Evolutionary conservation across 2,329 filamentous ascomycete genomes (phyloP).

Genomic region (Albophoma yamanashiensis): DNA sequence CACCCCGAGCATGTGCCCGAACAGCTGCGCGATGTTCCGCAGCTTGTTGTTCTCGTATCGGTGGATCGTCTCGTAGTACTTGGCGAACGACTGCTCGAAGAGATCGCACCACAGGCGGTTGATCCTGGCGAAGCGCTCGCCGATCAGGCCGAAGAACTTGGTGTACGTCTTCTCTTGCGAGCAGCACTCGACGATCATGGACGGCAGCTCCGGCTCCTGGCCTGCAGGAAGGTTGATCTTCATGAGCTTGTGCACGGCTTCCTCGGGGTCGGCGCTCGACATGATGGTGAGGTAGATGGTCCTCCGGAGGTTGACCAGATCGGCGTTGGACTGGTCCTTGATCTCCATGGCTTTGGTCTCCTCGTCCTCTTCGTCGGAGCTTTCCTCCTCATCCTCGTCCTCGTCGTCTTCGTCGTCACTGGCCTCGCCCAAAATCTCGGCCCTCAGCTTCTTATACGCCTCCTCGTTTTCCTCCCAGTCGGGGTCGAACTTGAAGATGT

Average conservation of each 20-base stretch:
- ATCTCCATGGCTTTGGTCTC: constrained; percentile 84
- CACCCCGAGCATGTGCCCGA: constrained; percentile 78
- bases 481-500: constrained; percentile 89
- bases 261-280: constrained; percentile 91
- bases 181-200: constrained; percentile 96
- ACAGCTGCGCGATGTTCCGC: constrained; percentile 90
- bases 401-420: constrained; percentile 67
- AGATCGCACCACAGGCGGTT: constrained; percentile 91
- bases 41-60: constrained; percentile 92
- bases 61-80: constrained; percentile 96
- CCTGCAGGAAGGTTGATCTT: constrained; percentile 81
- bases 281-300: constrained; percentile 98
- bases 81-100: constrained; percentile 80
- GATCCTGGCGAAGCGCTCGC: constrained; percentile 89
- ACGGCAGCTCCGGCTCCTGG: constrained; percentile 80
- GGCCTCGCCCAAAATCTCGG: constrained; percentile 88
- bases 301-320: constrained; percentile 83
- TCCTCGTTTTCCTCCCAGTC: constrained; percentile 88
- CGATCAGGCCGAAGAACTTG: constrained; percentile 93
- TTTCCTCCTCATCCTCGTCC: constrained; percentile 47
- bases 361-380: constrained; percentile 62
- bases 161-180: constrained; percentile 95
- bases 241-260: constrained; percentile 95
- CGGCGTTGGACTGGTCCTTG: constrained; percentile 94
- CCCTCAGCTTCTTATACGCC: constrained; percentile 80